These are phyloP conservation scores for Didymella exigua DNA, from an alignment of 2,329 filamentous ascomycete genomes.

Conservation along the genomic window DNA sequence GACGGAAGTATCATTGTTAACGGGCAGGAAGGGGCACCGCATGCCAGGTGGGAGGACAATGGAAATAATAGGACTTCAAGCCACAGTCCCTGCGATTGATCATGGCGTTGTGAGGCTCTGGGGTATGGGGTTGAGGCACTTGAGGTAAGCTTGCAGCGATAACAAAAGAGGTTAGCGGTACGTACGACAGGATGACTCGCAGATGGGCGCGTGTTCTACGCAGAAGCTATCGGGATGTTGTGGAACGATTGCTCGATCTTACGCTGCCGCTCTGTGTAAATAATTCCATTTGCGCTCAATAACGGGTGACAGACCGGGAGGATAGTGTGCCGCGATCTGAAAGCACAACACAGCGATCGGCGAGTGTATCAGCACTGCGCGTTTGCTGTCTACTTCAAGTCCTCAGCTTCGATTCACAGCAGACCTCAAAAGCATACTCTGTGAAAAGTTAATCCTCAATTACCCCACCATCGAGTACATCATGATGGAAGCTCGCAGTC, in stretches of 20 bases:
- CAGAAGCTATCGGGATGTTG: not conserved
- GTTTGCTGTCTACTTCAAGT: not conserved
- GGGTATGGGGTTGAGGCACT: conserved; percentile 4
- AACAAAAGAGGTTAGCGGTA: not conserved
- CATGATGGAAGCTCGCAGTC: conserved; percentile 1
- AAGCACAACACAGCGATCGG: not conserved
- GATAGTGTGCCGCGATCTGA: not conserved
- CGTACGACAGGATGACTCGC: conserved; percentile 11
- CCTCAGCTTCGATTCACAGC: not conserved
- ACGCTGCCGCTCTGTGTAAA: not conserved
- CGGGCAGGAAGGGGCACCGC: not conserved
- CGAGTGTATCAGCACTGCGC: not conserved
- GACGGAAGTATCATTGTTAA: not conserved
- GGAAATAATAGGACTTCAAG: not conserved
- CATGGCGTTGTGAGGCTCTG: not conserved
- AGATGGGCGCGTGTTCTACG: not conserved
- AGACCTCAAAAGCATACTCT: not conserved
- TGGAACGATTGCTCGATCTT: not conserved
- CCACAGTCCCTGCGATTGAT: not conserved
- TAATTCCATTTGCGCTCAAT: not conserved
- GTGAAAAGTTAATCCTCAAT: not conserved
- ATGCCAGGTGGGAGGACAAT: conserved; percentile 1
- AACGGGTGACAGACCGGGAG: not conserved
- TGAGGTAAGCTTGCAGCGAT: not conserved
- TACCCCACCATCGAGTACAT: not conserved